Conservation (phyloP, 2,329 filamentous ascomycete species). For the Rhynchosporium secalis region DNA sequence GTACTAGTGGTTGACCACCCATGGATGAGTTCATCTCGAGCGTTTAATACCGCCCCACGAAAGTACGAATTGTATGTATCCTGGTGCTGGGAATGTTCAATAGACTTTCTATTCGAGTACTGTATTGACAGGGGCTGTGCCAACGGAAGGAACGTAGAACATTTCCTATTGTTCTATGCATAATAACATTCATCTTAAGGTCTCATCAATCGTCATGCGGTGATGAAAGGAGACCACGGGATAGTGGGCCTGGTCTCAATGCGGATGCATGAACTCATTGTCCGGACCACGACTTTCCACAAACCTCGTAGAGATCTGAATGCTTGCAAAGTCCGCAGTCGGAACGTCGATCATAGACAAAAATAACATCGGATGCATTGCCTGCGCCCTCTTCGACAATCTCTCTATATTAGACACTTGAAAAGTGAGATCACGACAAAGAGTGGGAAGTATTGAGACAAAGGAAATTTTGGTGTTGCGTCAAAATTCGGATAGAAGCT, state of each 20-base stretch:
- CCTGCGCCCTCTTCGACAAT: neutral
- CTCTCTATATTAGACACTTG: neutral
- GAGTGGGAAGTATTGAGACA: neutral
- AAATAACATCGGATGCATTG: neutral
- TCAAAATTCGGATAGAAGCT: neutral
- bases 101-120: slow-evolving; percentile 5
- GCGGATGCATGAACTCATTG: slow-evolving; percentile 12
- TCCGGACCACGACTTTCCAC: slow-evolving; percentile 7
- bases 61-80: neutral
- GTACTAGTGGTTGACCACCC: neutral
- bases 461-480: too few species aligned
- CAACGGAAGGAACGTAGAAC: slow-evolving; percentile 19
- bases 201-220: slow-evolving; percentile 15
- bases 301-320: neutral
- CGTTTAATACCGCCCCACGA: slow-evolving; percentile 1
- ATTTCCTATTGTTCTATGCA: slow-evolving; percentile 27
- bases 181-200: slow-evolving; percentile 13
- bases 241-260: slow-evolving; percentile 1
- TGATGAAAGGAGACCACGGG: slow-evolving; percentile 7
- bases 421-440: neutral
- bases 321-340: neutral
- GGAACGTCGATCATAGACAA: neutral
- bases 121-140: slow-evolving; percentile 15
- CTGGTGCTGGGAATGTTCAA: slow-evolving; percentile 14
- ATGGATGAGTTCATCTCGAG: slow-evolving; percentile 1